phyloP scores from a whole-genome alignment of 768 basidiomycete species.

The Suillus plorans region DNA sequence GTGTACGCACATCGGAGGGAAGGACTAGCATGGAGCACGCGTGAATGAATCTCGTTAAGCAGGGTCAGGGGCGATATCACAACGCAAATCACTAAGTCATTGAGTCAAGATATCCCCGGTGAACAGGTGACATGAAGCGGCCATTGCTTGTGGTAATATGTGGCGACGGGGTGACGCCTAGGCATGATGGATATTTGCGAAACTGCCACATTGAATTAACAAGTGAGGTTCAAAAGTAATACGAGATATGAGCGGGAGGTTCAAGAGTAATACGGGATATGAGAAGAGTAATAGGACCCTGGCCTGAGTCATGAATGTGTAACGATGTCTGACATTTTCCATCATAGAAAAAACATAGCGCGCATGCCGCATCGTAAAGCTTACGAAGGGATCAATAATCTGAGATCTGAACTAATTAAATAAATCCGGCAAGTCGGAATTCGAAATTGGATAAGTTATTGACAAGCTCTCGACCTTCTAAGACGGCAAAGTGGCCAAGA shows the following conservation, averaged over 20 bases:
- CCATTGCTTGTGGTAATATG: background rate
- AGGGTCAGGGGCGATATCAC: background rate
- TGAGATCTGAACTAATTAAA: background rate
- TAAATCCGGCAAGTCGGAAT: constrained; percentile 1
- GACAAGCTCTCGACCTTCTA: background rate
- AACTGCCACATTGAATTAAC: background rate
- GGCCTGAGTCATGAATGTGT: background rate
- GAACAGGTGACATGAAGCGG: too few relatives aligned
- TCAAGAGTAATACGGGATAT: too few relatives aligned
- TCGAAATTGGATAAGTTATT: background rate
- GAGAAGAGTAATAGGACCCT: background rate
- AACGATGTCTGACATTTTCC: background rate
- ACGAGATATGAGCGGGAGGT: too few relatives aligned
- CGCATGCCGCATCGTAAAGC: background rate
- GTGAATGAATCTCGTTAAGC: constrained; percentile 6
- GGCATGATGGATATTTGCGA: too few relatives aligned
- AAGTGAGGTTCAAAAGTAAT: background rate
- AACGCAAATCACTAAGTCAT: background rate
- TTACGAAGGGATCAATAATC: background rate
- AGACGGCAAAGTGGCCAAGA: background rate
- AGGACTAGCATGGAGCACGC: background rate
- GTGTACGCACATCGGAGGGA: constrained; percentile 18
- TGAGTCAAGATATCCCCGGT: background rate
- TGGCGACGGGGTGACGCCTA: background rate
- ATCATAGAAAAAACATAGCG: constrained; percentile 3